Conservation (phyloP, 768 basidiomycete genomes). For the Mrakia hoshinonis region DNA sequence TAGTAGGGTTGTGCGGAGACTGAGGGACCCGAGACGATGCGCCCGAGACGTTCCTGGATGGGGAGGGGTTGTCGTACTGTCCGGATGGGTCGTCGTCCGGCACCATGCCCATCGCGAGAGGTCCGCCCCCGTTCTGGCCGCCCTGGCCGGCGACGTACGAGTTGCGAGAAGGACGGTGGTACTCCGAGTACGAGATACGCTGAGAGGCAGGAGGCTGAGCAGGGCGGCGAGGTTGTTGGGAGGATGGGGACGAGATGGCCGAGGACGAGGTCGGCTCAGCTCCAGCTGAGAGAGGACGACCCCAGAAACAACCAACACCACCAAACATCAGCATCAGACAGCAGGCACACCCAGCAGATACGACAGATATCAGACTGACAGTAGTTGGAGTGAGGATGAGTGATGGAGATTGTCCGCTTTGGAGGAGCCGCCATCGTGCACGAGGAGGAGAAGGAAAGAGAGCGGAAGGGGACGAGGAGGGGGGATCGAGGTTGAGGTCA, state of each 20-base stretch:
- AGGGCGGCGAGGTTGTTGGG: not conserved
- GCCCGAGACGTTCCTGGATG: not conserved
- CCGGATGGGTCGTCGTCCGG: not conserved
- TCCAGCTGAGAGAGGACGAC: constrained; percentile 4
- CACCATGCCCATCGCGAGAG: constrained; percentile 2
- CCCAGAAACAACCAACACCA: not conserved
- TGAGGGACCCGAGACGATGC: not conserved
- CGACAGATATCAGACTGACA: not conserved
- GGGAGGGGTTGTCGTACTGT: not conserved
- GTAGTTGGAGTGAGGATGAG: constrained; percentile 11
- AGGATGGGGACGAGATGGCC: not conserved
- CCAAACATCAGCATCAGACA: not conserved
- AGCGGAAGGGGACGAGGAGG: not conserved
- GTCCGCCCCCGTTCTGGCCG: not conserved
- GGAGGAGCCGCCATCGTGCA: not conserved
- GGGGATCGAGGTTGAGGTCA: not conserved
- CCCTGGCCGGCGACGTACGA: not conserved
- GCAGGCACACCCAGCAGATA: not conserved
- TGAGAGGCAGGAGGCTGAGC: not conserved
- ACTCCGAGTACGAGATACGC: not conserved
- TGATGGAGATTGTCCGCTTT: constrained; percentile 3
- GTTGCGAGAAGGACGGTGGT: constrained; percentile 14
- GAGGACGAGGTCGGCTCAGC: constrained; percentile 18
- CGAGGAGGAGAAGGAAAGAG: not conserved
- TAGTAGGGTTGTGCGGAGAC: not conserved